A percentile compares a stretch with the other conserved stretches of the same genome.
Conservation (phyloP, 2,329 filamentous ascomycete genomes). For the Capronia epimyces region DNA sequence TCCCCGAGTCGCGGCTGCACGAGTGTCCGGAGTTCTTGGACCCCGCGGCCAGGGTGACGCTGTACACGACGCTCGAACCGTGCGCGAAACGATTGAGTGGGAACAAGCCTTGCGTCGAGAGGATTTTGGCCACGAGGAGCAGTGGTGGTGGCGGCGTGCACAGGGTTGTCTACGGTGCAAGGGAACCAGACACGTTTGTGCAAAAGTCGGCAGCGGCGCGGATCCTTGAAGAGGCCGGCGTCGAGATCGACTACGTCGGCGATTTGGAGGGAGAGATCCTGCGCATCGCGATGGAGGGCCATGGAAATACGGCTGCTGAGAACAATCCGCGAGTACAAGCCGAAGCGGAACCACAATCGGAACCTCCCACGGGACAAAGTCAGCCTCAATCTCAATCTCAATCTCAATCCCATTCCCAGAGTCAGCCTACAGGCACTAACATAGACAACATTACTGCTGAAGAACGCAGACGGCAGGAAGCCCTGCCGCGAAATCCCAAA, state of each 20-base stretch:
- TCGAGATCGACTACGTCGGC: conserved; percentile 65
- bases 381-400: not conserved
- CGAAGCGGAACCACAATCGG: too few relatives aligned
- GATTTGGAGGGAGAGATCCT: conserved; percentile 80
- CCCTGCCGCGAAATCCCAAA: conserved; percentile 40
- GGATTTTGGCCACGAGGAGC: conserved; percentile 56
- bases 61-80: conserved; percentile 85
- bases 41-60: conserved; percentile 47
- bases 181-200: conserved; percentile 87
- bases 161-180: conserved; percentile 79
- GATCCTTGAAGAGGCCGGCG: conserved; percentile 65
- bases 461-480: conserved; percentile 37
- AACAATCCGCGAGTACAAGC: too few relatives aligned
- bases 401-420: not conserved
- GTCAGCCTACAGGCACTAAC: conserved; percentile 30
- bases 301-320: conserved; percentile 41
- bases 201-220: conserved; percentile 68
- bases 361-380: not conserved
- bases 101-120: conserved; percentile 60
- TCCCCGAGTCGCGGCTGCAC: conserved; percentile 31
- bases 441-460: conserved; percentile 38
- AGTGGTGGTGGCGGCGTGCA: conserved; percentile 49
- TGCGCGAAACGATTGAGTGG: conserved; percentile 44
- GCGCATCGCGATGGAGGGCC: conserved; percentile 75
- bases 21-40: conserved; percentile 45